Conservation (phyloP, 2,329 filamentous ascomycete species). For the Cryphonectria radicalis region DNA sequence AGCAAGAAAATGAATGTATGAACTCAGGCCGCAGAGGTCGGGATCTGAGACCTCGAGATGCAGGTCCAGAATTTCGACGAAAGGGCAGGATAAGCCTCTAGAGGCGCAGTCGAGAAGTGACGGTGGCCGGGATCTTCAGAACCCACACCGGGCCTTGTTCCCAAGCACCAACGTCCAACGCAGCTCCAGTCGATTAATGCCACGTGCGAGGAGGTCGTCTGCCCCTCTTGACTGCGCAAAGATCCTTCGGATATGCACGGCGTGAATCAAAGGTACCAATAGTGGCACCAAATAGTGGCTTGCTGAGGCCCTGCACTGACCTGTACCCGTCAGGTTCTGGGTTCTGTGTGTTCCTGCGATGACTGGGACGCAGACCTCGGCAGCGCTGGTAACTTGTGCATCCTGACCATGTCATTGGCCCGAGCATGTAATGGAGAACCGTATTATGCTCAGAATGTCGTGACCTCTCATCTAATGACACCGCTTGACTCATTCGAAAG, state of each 20-base stretch:
- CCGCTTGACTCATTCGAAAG: slow-evolving; percentile 57
- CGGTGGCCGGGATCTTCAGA: not conserved
- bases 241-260: slow-evolving; percentile 39
- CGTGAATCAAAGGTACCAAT: slow-evolving; percentile 36
- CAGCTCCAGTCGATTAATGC: slow-evolving; percentile 40
- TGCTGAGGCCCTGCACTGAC: slow-evolving; percentile 3
- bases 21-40: not conserved
- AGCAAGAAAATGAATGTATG: not conserved
- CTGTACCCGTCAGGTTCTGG: slow-evolving; percentile 6
- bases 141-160: not conserved
- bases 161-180: slow-evolving; percentile 18
- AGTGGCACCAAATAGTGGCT: slow-evolving; percentile 37
- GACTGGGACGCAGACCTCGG: slow-evolving; percentile 14
- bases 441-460: not conserved
- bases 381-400: not conserved
- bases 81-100: not conserved
- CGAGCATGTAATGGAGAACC: not conserved
- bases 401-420: slow-evolving; percentile 35
- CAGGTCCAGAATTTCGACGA: slow-evolving; percentile 1
- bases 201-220: slow-evolving; percentile 41
- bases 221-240: slow-evolving; percentile 39
- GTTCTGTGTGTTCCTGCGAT: slow-evolving; percentile 15
- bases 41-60: not conserved
- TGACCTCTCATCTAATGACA: slow-evolving; percentile 47
- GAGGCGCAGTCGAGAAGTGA: not conserved